These are phyloP conservation scores for Aureobasidium sp. DNA, from an alignment of 2,329 filamentous ascomycete genomes.

Conservation along the genomic window DNA sequence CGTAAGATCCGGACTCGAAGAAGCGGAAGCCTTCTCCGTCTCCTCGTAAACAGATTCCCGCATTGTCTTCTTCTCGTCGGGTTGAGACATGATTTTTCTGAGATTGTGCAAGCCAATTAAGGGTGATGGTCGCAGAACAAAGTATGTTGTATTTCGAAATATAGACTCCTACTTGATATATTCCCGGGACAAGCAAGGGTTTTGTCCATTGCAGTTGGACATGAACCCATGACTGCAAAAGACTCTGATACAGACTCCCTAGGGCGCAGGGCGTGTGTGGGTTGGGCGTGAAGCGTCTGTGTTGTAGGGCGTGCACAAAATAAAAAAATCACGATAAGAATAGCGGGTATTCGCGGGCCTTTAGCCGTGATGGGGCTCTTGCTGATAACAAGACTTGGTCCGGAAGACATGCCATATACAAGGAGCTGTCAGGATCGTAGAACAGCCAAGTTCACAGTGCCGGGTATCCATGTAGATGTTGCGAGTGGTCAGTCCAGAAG, in stretches of 20 bases:
- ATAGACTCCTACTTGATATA: background rate
- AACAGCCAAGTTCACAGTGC: background rate
- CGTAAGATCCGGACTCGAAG: background rate
- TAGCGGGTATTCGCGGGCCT: slow-evolving; percentile 2
- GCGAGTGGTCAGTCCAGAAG: background rate
- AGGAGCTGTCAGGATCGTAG: background rate
- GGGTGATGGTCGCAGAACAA: background rate
- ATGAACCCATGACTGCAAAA: background rate
- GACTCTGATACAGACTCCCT: background rate
- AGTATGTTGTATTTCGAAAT: background rate
- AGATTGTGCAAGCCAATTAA: background rate
- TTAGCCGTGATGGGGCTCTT: background rate
- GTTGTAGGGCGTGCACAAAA: slow-evolving; percentile 6
- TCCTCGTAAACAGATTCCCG: background rate
- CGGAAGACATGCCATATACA: background rate
- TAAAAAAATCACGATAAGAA: background rate
- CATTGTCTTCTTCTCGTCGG: background rate
- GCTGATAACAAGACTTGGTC: background rate
- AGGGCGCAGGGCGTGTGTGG: slow-evolving; percentile 9
- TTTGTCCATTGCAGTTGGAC: background rate
- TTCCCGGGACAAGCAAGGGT: background rate
- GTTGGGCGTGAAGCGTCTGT: slow-evolving; percentile 3
- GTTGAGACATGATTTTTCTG: background rate
- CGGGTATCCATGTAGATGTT: background rate
- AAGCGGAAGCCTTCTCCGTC: background rate